Base-by-base conservation (phyloP, 1,139 yeast species). In the Keqinozyma sinolaborantium region DNA sequence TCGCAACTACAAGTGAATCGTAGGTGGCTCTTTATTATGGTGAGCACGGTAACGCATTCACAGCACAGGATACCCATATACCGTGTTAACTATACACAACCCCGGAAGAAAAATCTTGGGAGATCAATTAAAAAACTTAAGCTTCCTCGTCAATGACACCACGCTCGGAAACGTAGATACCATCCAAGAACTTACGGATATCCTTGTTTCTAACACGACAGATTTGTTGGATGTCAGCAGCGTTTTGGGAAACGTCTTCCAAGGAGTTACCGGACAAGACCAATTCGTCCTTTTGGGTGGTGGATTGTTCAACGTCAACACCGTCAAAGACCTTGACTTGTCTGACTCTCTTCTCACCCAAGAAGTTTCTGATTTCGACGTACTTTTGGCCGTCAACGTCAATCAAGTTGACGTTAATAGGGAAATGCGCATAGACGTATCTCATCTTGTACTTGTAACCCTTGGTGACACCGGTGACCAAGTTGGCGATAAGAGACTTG, bases 341-440 rank as follows among this genome's bases (percentile, higher is more conserved):
- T 83, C 97, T 87, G 53, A 88, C 95, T 71, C 86, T 82, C 83
- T 86, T 90, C 78, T 90, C 97, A 77, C 97, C 97, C 75, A 92
- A 82, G 83, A 87, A 92, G 79, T 92, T 92, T 85, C 98, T 90
- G 78, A 92, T 90, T 77, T 92, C 98, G 58, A 90, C 84, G 61
- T 60, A 78, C 48, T 76, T 70, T 44, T 78, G 72, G 58, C 88
- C 90, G 38, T 87, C 85, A 56, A 77, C 70, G 55, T 86, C 83
- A 58, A 81, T 64, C 50, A 81, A 67, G 79, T 90, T 92, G 56
- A 92, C 97, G 73, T 94, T 92, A 75, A 94, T 94, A 69, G 98
- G 99, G 95, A 92, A 92, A 86, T 94, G 98, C 83, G 98, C 99
- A 68, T 92, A 94, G 53, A 92, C 98, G 71, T 88, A 90, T 80